phyloP scores from a whole-genome alignment of 352 stramenopile species.

The Hyaloperonospora arabidopsidis region DNA sequence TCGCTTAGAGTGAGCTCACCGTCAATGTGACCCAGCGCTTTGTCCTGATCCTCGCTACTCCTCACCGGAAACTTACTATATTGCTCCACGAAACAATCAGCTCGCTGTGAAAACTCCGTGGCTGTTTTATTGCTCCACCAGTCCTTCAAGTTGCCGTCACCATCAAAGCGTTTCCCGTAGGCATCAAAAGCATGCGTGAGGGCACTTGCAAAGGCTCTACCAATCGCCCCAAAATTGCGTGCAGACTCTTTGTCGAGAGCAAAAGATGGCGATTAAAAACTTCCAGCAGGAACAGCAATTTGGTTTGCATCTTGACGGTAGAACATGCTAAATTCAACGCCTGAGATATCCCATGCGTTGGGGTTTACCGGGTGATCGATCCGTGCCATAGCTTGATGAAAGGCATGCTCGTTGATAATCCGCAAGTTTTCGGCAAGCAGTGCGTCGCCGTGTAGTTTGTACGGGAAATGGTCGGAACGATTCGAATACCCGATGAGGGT shows the following conservation, averaged over 20 bases:
- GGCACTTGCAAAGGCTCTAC: conserved; percentile 90
- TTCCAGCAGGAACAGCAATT: conserved; percentile 94
- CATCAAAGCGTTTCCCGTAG: conserved; percentile 84
- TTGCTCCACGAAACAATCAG: conserved; percentile 58
- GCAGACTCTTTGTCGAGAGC: conserved; percentile 66
- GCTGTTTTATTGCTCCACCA: conserved; percentile 90
- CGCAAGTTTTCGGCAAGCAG: conserved; percentile 45
- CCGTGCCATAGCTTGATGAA: conserved; percentile 31
- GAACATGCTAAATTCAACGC: conserved; percentile 90
- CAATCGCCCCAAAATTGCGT: conserved; percentile 91
- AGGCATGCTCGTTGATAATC: conserved; percentile 37
- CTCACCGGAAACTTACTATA: conserved; percentile 43
- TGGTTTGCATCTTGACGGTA: conserved; percentile 72
- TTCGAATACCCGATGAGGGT: conserved; percentile 64
- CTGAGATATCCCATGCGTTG: conserved; percentile 86
- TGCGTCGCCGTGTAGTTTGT: conserved; percentile 9
- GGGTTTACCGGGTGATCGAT: conserved; percentile 47
- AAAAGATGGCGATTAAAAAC: conserved; percentile 93
- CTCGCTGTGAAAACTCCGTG: conserved; percentile 54
- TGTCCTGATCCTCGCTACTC: conserved; percentile 33
- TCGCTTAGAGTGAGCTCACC: conserved; percentile 74
- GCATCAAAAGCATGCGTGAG: conserved; percentile 95
- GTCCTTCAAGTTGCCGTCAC: conserved; percentile 84
- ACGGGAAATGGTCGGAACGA: conserved; percentile 21
- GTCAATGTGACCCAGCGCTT: conserved; percentile 59